A percentile compares a stretch with the other conserved stretches of the same genome.
These are phyloP conservation scores for Taxawa tesnikishii DNA, from an alignment of 2,329 filamentous ascomycete species.

Conservation along the genomic window DNA sequence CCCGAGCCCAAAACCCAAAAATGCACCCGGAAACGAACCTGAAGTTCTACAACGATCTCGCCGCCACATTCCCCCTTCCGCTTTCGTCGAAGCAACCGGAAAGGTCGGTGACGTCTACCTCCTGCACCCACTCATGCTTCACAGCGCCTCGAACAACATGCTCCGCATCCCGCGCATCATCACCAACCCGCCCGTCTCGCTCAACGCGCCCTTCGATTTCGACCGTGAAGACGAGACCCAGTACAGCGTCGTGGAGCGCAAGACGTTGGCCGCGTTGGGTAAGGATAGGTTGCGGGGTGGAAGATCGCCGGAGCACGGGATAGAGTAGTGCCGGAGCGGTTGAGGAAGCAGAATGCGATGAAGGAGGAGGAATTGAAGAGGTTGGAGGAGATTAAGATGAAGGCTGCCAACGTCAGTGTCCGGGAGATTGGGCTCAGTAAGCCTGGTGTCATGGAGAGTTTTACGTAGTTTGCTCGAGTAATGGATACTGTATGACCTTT, in stretches of 20 bases:
- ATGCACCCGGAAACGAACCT: slow-evolving; percentile 21
- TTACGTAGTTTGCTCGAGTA: too few species aligned
- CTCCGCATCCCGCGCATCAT: slow-evolving; percentile 34
- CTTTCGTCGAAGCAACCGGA: slow-evolving; percentile 44
- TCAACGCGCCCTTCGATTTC: slow-evolving; percentile 41
- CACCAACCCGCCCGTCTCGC: slow-evolving; percentile 42
- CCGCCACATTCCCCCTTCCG: slow-evolving; percentile 17
- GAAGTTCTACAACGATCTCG: slow-evolving; percentile 31
- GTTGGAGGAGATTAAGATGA: neutral
- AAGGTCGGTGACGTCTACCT: slow-evolving; percentile 45
- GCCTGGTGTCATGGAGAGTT: neutral
- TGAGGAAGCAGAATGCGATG: slow-evolving; percentile 38
- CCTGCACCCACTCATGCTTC: slow-evolving; percentile 49
- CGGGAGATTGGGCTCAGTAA: neutral
- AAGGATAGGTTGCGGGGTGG: slow-evolving; percentile 38
- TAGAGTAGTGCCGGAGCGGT: slow-evolving; percentile 35
- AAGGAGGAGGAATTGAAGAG: slow-evolving; percentile 18
- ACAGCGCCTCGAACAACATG: slow-evolving; percentile 40
- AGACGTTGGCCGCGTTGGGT: slow-evolving; percentile 39
- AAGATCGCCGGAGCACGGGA: slow-evolving; percentile 38
- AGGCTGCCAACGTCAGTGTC: neutral
- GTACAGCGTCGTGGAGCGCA: slow-evolving; percentile 45
- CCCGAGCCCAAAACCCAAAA: slow-evolving; percentile 34
- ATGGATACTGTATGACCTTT: too few species aligned
- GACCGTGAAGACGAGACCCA: slow-evolving; percentile 31